Evolutionary conservation across 1,139 yeast species (phyloP), one percentile per base, ranked within the genome.

Genomic region (Suhomyces atakaporum): DNA sequence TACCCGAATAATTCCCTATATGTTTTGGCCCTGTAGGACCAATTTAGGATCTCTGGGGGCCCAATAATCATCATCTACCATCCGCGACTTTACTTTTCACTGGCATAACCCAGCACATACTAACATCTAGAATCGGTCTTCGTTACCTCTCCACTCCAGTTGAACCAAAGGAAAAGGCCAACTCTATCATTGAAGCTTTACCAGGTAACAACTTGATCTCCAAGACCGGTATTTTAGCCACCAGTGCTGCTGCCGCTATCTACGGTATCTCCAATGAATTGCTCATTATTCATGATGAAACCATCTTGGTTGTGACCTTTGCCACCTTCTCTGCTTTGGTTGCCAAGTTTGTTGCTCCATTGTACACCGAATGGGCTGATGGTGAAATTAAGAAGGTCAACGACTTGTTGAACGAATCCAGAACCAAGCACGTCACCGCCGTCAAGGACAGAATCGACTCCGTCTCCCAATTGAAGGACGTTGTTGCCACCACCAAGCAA

Each of bases 201-300:
- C 98, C 98, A 64, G 97, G 97, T 64, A 84, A 80, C 80, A 81
- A 79, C 58, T 74, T 80, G 54, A 69, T 92, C 54, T 79, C 97
- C 52, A 92, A 92, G 79, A 89, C 97, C 49, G 96, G 97, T 60
- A 78, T 90, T 60, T 75, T 92, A 61, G 97, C 97, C 56, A 89
- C 98, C 44, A 79, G 90, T 46, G 81, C 96, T 40, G 97, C 97
- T 43, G 97, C 96, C 43, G 83, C 95, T 47, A 67, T 90, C 51
- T 92, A 89, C 70, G 96, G 96, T 52, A 82, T 94, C 60, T 85
- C 96, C 56, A 88, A 87, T 70, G 96, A 89, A 66, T 76, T 92
- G 53, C 83, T 90, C 66, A 88, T 92, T 51, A 77, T 92, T 58
- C 95, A 92, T 69, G 97, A 89, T 62, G 98, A 92, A 77, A 78